Evolutionary conservation across 768 basidiomycete species (phyloP).

Genomic region (Phanerodontia chrysosporium): DNA sequence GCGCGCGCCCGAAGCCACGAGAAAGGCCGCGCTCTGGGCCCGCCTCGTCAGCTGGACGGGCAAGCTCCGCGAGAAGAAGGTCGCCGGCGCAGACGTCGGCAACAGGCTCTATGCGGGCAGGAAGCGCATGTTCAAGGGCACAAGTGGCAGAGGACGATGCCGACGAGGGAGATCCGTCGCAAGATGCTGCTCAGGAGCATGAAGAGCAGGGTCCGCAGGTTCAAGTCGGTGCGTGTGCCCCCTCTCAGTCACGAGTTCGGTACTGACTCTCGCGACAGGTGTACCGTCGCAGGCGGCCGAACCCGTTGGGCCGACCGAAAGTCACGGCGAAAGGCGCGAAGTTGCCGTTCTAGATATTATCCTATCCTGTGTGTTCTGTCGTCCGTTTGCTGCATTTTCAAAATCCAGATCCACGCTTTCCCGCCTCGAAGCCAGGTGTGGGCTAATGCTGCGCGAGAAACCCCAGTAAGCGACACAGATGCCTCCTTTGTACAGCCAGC

Average conservation of each 20-base stretch:
- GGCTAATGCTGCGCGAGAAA: no score
- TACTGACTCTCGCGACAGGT: neutral
- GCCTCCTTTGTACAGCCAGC: no score
- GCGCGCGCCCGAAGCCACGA: neutral
- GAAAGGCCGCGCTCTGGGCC: slow-evolving; percentile 13
- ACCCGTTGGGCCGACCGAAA: slow-evolving; percentile 3
- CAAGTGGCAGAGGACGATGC: slow-evolving; percentile 68
- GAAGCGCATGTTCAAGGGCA: slow-evolving; percentile 92
- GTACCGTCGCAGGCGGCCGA: slow-evolving; percentile 13
- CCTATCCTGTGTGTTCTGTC: no score
- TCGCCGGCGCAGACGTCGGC: slow-evolving; percentile 50
- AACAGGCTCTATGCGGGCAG: slow-evolving; percentile 67
- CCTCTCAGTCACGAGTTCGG: neutral
- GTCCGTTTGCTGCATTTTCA: no score
- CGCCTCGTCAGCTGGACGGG: slow-evolving; percentile 24
- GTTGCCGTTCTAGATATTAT: slow-evolving; percentile 15
- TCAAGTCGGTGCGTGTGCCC: slow-evolving; percentile 49
- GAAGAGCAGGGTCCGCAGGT: slow-evolving; percentile 58
- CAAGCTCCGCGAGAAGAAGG: slow-evolving; percentile 24
- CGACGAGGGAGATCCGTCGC: slow-evolving; percentile 42
- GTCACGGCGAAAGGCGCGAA: slow-evolving; percentile 7
- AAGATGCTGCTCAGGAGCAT: slow-evolving; percentile 64
- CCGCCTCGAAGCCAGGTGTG: no score
- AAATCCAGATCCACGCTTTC: no score
- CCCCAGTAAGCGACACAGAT: no score